phyloP scores from a whole-genome alignment of 495 filamentous ascomycete species.

The Staphylotrichum tortipilum region DNA sequence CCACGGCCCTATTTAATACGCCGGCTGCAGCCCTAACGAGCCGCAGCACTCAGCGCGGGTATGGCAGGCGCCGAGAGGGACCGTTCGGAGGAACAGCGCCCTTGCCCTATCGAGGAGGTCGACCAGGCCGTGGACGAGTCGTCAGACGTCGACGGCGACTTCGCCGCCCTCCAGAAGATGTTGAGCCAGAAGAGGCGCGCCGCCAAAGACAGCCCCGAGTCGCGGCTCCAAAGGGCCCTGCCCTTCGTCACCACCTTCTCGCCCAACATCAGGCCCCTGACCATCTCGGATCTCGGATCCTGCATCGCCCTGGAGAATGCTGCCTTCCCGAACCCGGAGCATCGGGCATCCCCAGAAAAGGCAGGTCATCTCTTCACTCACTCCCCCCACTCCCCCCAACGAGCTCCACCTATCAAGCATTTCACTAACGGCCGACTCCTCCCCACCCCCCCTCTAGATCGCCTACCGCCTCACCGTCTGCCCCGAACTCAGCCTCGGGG shows the following conservation, averaged over 20 bases:
- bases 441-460: constrained; percentile 44
- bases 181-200: constrained; percentile 24
- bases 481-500: constrained; percentile 69
- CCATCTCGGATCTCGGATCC: constrained; percentile 62
- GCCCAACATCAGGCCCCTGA: constrained; percentile 65
- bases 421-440: neutral
- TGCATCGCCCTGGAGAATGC: constrained; percentile 68
- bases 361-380: constrained; percentile 35
- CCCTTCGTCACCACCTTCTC: constrained; percentile 24
- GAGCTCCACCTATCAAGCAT: constrained; percentile 2
- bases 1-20: neutral
- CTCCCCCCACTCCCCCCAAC: neutral
- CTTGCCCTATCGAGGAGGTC: neutral
- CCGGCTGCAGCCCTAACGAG: neutral
- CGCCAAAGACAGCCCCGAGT: constrained; percentile 21
- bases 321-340: constrained; percentile 57
- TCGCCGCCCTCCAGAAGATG: constrained; percentile 21
- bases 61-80: constrained; percentile 1
- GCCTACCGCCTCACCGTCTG: constrained; percentile 70
- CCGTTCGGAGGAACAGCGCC: neutral
- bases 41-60: neutral
- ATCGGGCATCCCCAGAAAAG: constrained; percentile 74
- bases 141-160: constrained; percentile 28
- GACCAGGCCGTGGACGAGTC: constrained; percentile 29
- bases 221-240: constrained; percentile 19